Evolutionary conservation across 192 early-diverging fungal genomes (phyloP).

Genomic region (Backusella tarrabulga): DNA sequence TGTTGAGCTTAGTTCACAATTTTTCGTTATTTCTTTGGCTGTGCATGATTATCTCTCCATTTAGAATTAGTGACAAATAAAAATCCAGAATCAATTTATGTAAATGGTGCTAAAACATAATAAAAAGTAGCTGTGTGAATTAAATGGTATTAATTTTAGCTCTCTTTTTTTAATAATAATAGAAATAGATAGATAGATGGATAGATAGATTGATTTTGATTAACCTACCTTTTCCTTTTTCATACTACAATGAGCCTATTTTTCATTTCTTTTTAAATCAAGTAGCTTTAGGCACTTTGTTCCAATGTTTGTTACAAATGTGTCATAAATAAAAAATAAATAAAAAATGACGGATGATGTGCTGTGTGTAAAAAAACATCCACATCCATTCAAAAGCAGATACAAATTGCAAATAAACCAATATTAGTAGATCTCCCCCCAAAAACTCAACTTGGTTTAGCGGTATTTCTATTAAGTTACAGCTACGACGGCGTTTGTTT

Average conservation of each 20-base stretch:
- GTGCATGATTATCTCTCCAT: background rate
- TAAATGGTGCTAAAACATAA: too few species aligned
- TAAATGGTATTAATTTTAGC: background rate
- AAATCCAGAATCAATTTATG: background rate
- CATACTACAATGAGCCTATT: background rate
- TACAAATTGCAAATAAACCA: background rate
- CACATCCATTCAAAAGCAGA: background rate
- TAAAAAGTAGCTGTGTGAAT: too few species aligned
- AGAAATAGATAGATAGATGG: background rate
- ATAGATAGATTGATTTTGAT: background rate
- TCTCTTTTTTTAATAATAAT: background rate
- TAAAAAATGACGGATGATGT: background rate
- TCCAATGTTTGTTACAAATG: too few species aligned
- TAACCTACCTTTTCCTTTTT: background rate
- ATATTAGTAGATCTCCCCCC: background rate
- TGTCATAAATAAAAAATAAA: background rate
- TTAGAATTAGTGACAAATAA: background rate
- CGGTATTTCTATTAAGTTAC: background rate
- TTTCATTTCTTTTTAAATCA: background rate
- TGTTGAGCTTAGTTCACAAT: background rate
- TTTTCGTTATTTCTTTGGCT: too few species aligned
- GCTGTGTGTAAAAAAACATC: background rate
- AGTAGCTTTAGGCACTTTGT: too few species aligned
- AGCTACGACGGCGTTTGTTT: background rate
- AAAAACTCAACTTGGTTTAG: background rate